Base-by-base conservation (phyloP, 441 rosid genomes). In the Populus hybrid region DNA sequence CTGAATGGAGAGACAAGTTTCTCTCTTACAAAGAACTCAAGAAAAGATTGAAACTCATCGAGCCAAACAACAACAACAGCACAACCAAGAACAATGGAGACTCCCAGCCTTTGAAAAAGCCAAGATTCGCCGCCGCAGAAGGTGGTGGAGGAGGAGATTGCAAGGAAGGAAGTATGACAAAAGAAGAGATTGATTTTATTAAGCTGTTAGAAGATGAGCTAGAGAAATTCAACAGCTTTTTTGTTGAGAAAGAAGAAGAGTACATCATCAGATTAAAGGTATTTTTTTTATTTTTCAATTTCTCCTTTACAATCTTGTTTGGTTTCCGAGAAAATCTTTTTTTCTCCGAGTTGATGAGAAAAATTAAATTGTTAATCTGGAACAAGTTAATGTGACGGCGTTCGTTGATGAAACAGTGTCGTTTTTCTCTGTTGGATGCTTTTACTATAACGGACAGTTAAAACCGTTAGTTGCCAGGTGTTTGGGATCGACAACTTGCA, bases 221-320 rank as follows among this genome's bases (percentile, higher is more conserved):
- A 63, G 95, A 95, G 89, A 95, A 95, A 82, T 93, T 95, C 84
- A 95, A 95, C 67, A 42, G 85, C 7, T 93, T 95, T 86, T 93
- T 93, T 80, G 92, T 93, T 26, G 98, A 93, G 83, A 86, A 95
- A 75, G 98, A 95, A 88, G 99, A 95, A 83, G 99, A 95, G 70
- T 92, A 93, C 78, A 89, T 95, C 88, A 95, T 95, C 79, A 83
- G 88, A 80, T 87, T 93, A 79, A 95, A 95, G 95, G 98, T 93
- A 85, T 57, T 10, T 61, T 65, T n/a, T 36, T n/a, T 7, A 0
- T 20, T 21, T 64, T 1, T 30, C 20, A 10, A 0, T 2, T 10
- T n/a, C 30, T 50, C 38, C 11, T 18, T 8, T 32, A 20, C 26
- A 18, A 14, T 50, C 57, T 50, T 69, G 83, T 42, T 77, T 76